phyloP scores from a whole-genome alignment of 768 basidiomycete genomes.

The Termitomyces sp. region DNA sequence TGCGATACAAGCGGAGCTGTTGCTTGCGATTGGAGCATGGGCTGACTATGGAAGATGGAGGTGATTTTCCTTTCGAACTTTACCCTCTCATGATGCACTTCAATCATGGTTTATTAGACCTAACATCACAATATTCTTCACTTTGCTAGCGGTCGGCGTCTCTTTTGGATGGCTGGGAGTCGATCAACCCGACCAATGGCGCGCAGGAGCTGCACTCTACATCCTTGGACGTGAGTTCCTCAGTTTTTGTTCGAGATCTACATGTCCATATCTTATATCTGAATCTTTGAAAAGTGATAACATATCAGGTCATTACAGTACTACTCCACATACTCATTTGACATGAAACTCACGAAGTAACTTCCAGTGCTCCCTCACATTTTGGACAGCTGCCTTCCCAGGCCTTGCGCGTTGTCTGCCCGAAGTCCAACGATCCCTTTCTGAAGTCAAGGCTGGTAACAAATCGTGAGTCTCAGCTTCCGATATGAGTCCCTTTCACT shows the following conservation, averaged over 20 bases:
- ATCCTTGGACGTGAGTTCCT: slow-evolving; percentile 54
- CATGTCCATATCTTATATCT: neutral
- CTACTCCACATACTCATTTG: too few species aligned
- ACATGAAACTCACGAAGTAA: neutral
- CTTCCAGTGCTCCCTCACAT: slow-evolving; percentile 63
- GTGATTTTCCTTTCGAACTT: slow-evolving; percentile 22
- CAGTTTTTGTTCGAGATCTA: neutral
- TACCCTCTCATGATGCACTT: neutral
- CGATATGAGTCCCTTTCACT: neutral
- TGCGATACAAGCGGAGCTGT: slow-evolving; percentile 64
- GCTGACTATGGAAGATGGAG: slow-evolving; percentile 82
- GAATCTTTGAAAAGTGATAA: slow-evolving; percentile 44
- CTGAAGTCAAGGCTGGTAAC: slow-evolving; percentile 30
- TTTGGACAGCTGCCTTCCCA: slow-evolving; percentile 83
- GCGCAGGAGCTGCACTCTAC: slow-evolving; percentile 56
- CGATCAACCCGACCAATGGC: slow-evolving; percentile 60
- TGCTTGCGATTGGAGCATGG: slow-evolving; percentile 70
- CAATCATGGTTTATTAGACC: slow-evolving; percentile 37
- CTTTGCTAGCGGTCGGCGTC: slow-evolving; percentile 57
- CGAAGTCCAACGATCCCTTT: slow-evolving; percentile 52
- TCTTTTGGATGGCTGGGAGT: slow-evolving; percentile 80
- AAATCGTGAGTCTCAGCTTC: slow-evolving; percentile 39
- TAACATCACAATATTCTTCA: slow-evolving; percentile 74
- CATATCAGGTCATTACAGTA: slow-evolving; percentile 67
- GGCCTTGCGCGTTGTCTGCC: slow-evolving; percentile 69